Percentiles rank a stretch among this genome's conserved stretches.
phyloP scores from a whole-genome alignment of 306 rosid genomes.

The Astragalus membranaceus region DNA sequence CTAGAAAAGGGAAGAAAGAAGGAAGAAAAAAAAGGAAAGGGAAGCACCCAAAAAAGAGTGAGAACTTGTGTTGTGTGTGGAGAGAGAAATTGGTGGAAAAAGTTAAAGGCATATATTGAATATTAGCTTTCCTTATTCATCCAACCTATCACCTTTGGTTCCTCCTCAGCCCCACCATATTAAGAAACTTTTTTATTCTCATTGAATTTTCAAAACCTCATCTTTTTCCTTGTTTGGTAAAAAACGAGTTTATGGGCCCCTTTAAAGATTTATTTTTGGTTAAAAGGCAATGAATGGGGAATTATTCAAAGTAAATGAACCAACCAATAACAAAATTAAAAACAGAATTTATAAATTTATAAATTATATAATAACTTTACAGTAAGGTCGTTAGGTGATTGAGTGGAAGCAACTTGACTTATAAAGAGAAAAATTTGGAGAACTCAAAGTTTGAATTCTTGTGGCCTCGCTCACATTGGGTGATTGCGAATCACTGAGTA shows the following conservation, averaged over 20 bases:
- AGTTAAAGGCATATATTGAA: background rate
- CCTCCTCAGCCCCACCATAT: constrained; percentile 8
- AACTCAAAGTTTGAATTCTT: too few relatives aligned
- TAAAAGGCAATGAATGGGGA: background rate
- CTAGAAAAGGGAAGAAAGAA: constrained; percentile 5
- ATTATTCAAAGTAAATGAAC: too few relatives aligned
- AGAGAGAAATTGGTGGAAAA: background rate
- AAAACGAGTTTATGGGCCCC: constrained; percentile 1
- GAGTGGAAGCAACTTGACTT: too few relatives aligned
- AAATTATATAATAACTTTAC: too few relatives aligned
- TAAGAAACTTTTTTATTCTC: constrained; percentile 20
- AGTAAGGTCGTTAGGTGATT: too few relatives aligned
- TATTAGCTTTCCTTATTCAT: constrained; percentile 31
- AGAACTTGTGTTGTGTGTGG: background rate
- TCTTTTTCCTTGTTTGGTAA: constrained; percentile 50
- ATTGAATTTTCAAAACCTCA: constrained; percentile 13
- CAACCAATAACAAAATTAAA: too few relatives aligned
- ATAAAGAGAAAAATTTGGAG: too few relatives aligned
- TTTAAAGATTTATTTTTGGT: background rate
- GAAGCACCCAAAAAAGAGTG: constrained; percentile 20
- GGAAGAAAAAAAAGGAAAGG: background rate
- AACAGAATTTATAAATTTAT: too few relatives aligned
- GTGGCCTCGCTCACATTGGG: too few relatives aligned
- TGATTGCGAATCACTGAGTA: too few relatives aligned
- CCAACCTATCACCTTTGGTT: constrained; percentile 17